Conservation (phyloP, 2,329 filamentous ascomycete genomes). For the Elsinoe necatrix region DNA sequence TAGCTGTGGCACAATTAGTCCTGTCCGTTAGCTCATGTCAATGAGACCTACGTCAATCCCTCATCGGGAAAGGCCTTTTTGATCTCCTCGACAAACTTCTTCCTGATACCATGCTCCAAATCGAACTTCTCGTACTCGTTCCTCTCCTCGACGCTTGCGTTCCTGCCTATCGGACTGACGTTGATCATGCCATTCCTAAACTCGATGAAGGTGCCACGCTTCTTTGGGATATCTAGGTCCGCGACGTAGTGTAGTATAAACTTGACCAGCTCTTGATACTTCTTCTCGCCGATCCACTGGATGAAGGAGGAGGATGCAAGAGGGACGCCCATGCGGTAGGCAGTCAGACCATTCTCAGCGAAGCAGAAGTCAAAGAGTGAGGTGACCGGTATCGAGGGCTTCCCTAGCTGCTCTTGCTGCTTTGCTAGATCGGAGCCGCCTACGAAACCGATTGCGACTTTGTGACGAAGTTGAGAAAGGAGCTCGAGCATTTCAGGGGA, state of each 20-base stretch:
- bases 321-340: constrained; percentile 70
- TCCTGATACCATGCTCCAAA: constrained; percentile 64
- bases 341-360: constrained; percentile 90
- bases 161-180: constrained; percentile 73
- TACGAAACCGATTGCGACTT: constrained; percentile 83
- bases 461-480: constrained; percentile 71
- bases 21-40: not conserved
- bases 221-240: constrained; percentile 74
- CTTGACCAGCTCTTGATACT: constrained; percentile 69
- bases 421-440: constrained; percentile 87
- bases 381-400: constrained; percentile 59
- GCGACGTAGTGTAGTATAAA: constrained; percentile 76
- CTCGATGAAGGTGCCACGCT: constrained; percentile 77
- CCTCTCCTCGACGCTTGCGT: constrained; percentile 72
- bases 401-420: constrained; percentile 92
- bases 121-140: constrained; percentile 77
- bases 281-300: constrained; percentile 75
- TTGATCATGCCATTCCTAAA: constrained; percentile 92
- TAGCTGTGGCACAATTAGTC: constrained; percentile 46
- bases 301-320: constrained; percentile 82
- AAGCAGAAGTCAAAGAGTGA: constrained; percentile 96
- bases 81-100: constrained; percentile 66
- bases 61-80: constrained; percentile 74
- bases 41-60: constrained; percentile 64
- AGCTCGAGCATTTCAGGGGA: constrained; percentile 75